Evolutionary conservation across 441 rosid genomes (phyloP), one percentile per base, ranked within the genome.

Genomic region (Jatropha podagrica): DNA sequence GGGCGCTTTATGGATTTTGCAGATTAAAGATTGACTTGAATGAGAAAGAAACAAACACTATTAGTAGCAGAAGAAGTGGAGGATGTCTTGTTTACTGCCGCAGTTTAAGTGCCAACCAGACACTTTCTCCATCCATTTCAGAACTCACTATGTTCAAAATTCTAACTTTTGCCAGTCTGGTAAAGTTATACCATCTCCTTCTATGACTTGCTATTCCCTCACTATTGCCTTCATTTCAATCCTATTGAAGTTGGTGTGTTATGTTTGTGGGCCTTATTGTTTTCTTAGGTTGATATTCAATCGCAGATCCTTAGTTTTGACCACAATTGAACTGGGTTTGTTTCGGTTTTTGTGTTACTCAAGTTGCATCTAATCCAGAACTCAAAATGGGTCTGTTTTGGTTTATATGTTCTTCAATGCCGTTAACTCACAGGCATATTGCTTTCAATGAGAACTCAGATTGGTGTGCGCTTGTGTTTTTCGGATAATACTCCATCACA

Each of bases 31-130:
- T 37, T 71, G 61, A 71, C 44, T 75, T 75, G 76, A 79, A 72
- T 72, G 79, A 66, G 23, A 20, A 26, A 41, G n/a, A 67, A 51
- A 51, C 76, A 15, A 9, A 2, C 23, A 51, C 2, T 61, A 12
- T 48, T 12, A 48, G 49, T 59, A 37, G 38, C 52, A 40, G 51
- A 49, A 62, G 15, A 37, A 59, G 65, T 58, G 68, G 81, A 88
- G 83, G 85, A 92, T 93, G 87, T 91, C 98, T 80, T 93, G 95
- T 86, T 86, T 96, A 41, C 83, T 96, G 76, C 98, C 95, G 7
- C 97, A 89, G 84, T 91, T 93, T 87, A 95, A 92, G 90, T 93
- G 98, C 80, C 96, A 86, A 41, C 97, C 98, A 17, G 95, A 88
- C 82, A 75, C 85, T 32, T 87, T 95, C 85, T 84, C 89, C 81